phyloP scores from a whole-genome alignment of 2,329 filamentous ascomycete species.

The Beauveria asiatica region DNA sequence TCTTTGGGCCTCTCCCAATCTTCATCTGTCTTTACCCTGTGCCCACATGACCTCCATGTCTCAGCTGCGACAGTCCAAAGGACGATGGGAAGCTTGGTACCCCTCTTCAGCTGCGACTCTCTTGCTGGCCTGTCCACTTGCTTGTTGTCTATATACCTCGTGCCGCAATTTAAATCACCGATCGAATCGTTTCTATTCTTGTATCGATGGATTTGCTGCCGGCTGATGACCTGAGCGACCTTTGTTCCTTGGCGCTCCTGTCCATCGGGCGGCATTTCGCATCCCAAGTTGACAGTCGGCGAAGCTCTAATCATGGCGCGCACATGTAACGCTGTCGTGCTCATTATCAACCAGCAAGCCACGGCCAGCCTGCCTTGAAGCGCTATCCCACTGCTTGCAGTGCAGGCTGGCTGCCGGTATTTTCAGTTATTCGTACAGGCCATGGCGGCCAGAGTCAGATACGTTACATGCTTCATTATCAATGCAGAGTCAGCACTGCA shows the following conservation, averaged over 20 bases:
- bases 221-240: neutral
- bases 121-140: neutral
- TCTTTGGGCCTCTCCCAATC: neutral
- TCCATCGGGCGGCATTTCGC: neutral
- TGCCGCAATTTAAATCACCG: neutral
- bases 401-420: neutral
- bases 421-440: neutral
- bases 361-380: neutral
- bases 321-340: neutral
- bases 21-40: neutral
- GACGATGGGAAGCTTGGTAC: neutral
- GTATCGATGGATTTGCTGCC: neutral
- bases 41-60: conserved; percentile 4
- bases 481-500: neutral
- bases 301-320: neutral
- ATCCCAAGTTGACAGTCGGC: neutral
- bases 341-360: neutral
- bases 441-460: neutral
- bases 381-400: neutral
- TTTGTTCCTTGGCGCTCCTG: neutral
- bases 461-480: neutral
- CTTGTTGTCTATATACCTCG: neutral
- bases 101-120: neutral
- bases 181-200: neutral
- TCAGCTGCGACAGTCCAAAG: neutral